These are phyloP conservation scores for Citrullus colocynthis DNA, from an alignment of 306 rosid species.

Conservation along the genomic window DNA sequence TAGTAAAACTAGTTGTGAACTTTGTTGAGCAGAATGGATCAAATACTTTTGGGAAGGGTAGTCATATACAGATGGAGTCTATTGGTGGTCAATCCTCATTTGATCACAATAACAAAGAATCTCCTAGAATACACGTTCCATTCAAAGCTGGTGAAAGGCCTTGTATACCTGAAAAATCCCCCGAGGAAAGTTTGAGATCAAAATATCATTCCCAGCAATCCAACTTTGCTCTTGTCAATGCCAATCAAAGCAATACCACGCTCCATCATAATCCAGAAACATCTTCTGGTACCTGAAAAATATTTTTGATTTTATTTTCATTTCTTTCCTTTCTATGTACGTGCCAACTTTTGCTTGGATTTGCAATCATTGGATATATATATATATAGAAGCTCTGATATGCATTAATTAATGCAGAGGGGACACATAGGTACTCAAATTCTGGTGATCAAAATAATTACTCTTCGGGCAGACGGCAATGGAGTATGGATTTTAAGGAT, in stretches of 20 bases:
- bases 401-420: slow-evolving; percentile 30
- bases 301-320: not conserved
- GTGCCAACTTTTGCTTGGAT: not conserved
- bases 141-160: slow-evolving; percentile 24
- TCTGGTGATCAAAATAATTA: slow-evolving; percentile 28
- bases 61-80: slow-evolving; percentile 37
- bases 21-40: slow-evolving; percentile 51
- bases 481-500: slow-evolving; percentile 80
- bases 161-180: slow-evolving; percentile 16
- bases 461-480: slow-evolving; percentile 29
- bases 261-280: slow-evolving; percentile 24
- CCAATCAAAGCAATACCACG: slow-evolving; percentile 22
- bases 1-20: not conserved
- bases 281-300: slow-evolving; percentile 39
- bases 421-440: slow-evolving; percentile 24
- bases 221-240: slow-evolving; percentile 16
- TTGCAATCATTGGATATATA: no score
- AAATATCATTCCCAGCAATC: slow-evolving; percentile 15
- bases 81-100: slow-evolving; percentile 31
- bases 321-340: not conserved
- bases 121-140: slow-evolving; percentile 30
- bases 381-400: slow-evolving; percentile 8
- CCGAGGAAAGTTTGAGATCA: slow-evolving; percentile 24
- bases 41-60: slow-evolving; percentile 34
- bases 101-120: slow-evolving; percentile 29